These are phyloP conservation scores for Microdochium trichocladiopsis DNA, from an alignment of 2,329 filamentous ascomycete species.

Conservation along the genomic window DNA sequence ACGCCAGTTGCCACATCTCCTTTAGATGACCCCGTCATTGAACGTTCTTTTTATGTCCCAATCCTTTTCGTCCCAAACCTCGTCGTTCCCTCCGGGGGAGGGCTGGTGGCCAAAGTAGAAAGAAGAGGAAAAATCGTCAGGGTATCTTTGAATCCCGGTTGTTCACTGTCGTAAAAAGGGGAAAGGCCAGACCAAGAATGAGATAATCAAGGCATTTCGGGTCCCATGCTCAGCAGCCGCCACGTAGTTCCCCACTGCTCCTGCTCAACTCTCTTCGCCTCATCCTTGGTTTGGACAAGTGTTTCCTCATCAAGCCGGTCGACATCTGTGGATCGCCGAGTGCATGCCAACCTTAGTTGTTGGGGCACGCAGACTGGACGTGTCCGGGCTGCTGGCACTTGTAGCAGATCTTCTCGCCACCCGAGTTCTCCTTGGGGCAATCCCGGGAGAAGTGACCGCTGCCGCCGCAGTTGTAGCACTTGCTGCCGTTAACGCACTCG, in stretches of 20 bases:
- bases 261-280: not conserved
- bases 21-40: not conserved
- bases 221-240: not conserved
- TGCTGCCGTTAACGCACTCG: conserved; percentile 97
- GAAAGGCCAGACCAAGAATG: conserved; percentile 8
- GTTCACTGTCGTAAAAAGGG: not conserved
- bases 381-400: conserved; percentile 83
- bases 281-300: not conserved
- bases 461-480: conserved; percentile 99
- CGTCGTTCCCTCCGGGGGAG: not conserved
- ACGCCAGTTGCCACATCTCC: not conserved
- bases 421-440: conserved; percentile 84
- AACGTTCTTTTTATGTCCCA: not conserved
- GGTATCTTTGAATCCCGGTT: not conserved
- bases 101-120: not conserved
- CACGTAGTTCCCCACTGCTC: not conserved
- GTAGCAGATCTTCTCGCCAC: conserved; percentile 95
- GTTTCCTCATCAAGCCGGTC: not conserved
- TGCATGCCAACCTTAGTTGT: conserved; percentile 40
- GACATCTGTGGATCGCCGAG: not conserved
- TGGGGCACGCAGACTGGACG: conserved; percentile 90
- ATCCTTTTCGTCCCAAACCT: not conserved
- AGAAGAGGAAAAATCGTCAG: not conserved
- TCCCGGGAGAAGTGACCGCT: conserved; percentile 92
- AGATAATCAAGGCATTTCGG: conserved; percentile 13